A percentile compares a stretch with the other conserved stretches of the same genome.
These are phyloP conservation scores for Brasilioporus rufonigricans DNA, from an alignment of 768 basidiomycete species.

Conservation along the genomic window DNA sequence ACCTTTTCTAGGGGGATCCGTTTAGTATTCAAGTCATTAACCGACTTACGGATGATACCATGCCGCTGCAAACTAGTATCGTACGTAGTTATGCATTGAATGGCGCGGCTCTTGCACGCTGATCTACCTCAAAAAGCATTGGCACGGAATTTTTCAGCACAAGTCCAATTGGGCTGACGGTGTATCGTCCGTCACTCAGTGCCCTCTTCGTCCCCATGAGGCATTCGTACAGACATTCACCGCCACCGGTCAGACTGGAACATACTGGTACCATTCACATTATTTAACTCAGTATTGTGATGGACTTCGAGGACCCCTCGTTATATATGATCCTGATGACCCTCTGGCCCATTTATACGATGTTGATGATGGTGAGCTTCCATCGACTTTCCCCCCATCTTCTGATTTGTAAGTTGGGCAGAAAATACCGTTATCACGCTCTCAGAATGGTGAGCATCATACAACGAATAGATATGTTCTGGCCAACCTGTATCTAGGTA, in stretches of 20 bases:
- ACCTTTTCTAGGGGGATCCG: background rate
- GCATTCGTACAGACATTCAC: slow-evolving; percentile 38
- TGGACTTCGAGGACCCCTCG: slow-evolving; percentile 28
- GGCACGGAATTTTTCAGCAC: slow-evolving; percentile 5
- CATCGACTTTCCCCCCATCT: background rate
- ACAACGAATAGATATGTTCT: background rate
- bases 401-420: background rate
- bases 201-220: slow-evolving; percentile 7
- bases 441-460: background rate
- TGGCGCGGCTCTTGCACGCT: slow-evolving; percentile 12
- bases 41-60: slow-evolving; percentile 38
- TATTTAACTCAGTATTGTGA: slow-evolving; percentile 1
- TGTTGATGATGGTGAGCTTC: slow-evolving; percentile 38
- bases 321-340: slow-evolving; percentile 7
- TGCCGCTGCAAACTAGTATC: slow-evolving; percentile 45
- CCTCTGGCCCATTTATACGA: slow-evolving; percentile 34
- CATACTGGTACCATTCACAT: slow-evolving; percentile 42
- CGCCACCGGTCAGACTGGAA: slow-evolving; percentile 26
- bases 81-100: slow-evolving; percentile 13
- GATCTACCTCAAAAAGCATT: background rate
- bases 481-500: background rate
- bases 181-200: slow-evolving; percentile 1
- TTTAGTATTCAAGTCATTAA: background rate
- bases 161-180: slow-evolving; percentile 8
- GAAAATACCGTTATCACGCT: slow-evolving; percentile 36